phyloP scores from a whole-genome alignment of 2,329 filamentous ascomycete species.

The Ophiostoma piceae region DNA sequence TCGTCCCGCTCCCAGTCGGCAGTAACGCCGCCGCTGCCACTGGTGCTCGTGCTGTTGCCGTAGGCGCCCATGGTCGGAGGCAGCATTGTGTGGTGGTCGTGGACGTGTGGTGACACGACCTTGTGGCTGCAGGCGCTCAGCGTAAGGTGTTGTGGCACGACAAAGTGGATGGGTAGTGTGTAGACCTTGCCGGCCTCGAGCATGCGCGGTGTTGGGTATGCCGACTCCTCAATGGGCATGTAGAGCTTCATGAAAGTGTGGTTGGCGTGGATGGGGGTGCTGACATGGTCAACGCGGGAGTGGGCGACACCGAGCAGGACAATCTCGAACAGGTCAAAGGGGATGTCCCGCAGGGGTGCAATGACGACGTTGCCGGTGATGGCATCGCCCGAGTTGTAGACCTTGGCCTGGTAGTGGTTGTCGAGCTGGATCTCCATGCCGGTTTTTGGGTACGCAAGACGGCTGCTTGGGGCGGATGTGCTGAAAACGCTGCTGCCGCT shows the following conservation, averaged over 20 bases:
- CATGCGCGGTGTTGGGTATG: conserved; percentile 44
- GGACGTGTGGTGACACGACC: conserved; percentile 42
- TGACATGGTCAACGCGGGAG: conserved; percentile 49
- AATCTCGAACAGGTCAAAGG: conserved; percentile 50
- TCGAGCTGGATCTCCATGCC: conserved; percentile 48
- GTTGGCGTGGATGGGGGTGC: conserved; percentile 43
- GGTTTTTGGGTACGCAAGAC: conserved; percentile 27
- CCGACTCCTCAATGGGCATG: conserved; percentile 48
- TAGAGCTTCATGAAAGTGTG: conserved; percentile 53
- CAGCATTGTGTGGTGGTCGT: conserved; percentile 49
- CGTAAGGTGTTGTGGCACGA: conserved; percentile 54
- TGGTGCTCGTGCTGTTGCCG: not conserved
- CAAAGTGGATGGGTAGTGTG: conserved; percentile 54
- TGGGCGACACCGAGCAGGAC: conserved; percentile 47
- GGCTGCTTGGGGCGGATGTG: conserved; percentile 21
- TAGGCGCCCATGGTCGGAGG: conserved; percentile 47
- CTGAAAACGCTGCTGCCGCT: conserved; percentile 22
- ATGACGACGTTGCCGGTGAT: conserved; percentile 48
- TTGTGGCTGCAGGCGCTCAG: conserved; percentile 52
- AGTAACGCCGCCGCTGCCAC: not conserved
- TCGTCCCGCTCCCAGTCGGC: conserved; percentile 50
- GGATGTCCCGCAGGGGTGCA: conserved; percentile 41
- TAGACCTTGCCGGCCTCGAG: conserved; percentile 47
- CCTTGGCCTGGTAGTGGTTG: conserved; percentile 50
- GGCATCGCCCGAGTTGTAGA: conserved; percentile 52